phyloP scores from a whole-genome alignment of 305 asterid species.

The Solanum hybrid region DNA sequence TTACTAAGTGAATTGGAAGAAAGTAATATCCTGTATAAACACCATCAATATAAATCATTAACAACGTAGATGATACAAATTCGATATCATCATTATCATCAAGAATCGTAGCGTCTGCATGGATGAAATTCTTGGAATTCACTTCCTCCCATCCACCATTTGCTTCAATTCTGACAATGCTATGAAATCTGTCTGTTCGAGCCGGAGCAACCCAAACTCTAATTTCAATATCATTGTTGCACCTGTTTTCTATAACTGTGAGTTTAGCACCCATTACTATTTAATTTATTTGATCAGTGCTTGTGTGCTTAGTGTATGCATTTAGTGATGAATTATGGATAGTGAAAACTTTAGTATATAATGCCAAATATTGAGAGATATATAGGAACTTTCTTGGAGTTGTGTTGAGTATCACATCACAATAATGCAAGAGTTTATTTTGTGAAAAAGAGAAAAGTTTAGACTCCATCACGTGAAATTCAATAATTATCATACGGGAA shows the following conservation, averaged over 20 bases:
- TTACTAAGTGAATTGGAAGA: not conserved
- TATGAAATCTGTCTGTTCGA: conserved; percentile 17
- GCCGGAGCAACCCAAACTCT: conserved; percentile 24
- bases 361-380: not conserved
- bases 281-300: not conserved
- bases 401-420: not conserved
- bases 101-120: not conserved
- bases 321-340: not conserved
- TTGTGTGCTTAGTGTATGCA: not conserved
- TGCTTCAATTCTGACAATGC: conserved; percentile 10
- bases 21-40: conserved; percentile 15
- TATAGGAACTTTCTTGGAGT: not conserved
- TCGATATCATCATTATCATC: not conserved
- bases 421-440: no score
- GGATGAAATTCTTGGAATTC: conserved; percentile 4
- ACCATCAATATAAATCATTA: conserved; percentile 16
- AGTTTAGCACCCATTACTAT: conserved; percentile 15
- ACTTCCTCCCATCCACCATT: conserved; percentile 2
- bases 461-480: not conserved
- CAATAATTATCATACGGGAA: not conserved
- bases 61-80: not conserved
- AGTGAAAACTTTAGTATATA: not conserved
- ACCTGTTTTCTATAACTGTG: conserved; percentile 12
- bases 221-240: conserved; percentile 11
- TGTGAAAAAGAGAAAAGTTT: no score